Conservation (phyloP, 2,329 filamentous ascomycete genomes). For the Pseudocercospora fuligena region DNA sequence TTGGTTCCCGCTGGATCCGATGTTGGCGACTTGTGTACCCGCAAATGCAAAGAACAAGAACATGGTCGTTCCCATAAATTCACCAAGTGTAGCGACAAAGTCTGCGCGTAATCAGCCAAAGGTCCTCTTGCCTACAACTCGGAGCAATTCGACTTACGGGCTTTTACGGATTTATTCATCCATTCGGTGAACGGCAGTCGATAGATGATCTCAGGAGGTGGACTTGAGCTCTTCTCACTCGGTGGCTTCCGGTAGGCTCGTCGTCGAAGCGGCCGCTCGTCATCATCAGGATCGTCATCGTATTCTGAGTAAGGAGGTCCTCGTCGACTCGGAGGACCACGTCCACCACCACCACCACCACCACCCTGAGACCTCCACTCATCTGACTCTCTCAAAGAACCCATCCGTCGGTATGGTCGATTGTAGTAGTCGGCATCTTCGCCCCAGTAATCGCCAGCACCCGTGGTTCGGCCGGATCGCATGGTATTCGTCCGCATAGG, state of each 20-base stretch:
- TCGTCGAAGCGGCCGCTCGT: slow-evolving; percentile 28
- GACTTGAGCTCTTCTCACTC: slow-evolving; percentile 18
- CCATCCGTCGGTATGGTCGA: slow-evolving; percentile 32
- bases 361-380: slow-evolving; percentile 26
- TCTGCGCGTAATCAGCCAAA: slow-evolving; percentile 27
- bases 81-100: slow-evolving; percentile 42
- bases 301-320: slow-evolving; percentile 28
- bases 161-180: slow-evolving; percentile 40
- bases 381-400: slow-evolving; percentile 30
- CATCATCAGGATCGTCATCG: slow-evolving; percentile 32
- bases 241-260: slow-evolving; percentile 16
- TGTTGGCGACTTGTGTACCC: slow-evolving; percentile 53
- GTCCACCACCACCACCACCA: slow-evolving; percentile 21
- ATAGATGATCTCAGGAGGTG: slow-evolving; percentile 39
- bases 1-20: slow-evolving; percentile 26
- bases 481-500: slow-evolving; percentile 22
- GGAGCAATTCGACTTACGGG: slow-evolving; percentile 29
- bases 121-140: not conserved
- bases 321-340: slow-evolving; percentile 28
- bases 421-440: slow-evolving; percentile 35
- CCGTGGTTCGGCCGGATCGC: slow-evolving; percentile 6
- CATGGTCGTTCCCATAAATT: slow-evolving; percentile 53
- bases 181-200: slow-evolving; percentile 38
- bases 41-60: slow-evolving; percentile 54
- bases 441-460: slow-evolving; percentile 28